Percentiles rank a stretch among this genome's conserved stretches.
Conservation (phyloP, 202 grass and related monocot genomes). For the Zoysia matrella region DNA sequence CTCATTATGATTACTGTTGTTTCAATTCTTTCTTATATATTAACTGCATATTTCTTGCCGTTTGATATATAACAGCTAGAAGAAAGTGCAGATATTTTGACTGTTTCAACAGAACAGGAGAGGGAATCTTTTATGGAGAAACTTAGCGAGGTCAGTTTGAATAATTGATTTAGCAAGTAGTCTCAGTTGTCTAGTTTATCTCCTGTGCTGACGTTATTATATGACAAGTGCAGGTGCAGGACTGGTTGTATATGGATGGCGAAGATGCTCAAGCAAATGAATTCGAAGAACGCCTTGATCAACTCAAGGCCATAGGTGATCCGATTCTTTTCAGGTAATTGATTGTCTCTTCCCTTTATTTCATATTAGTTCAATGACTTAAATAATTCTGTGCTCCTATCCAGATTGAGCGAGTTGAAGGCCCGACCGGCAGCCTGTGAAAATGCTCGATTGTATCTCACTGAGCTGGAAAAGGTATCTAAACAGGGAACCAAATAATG, state of each 20-base stretch:
- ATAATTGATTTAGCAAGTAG: neutral
- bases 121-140: conserved; percentile 77
- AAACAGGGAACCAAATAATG: neutral
- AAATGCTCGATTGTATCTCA: conserved; percentile 75
- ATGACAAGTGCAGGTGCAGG: conserved; percentile 75
- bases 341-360: conserved; percentile 22
- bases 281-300: conserved; percentile 88
- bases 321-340: conserved; percentile 94
- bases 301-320: conserved; percentile 86
- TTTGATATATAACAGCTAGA: conserved; percentile 70
- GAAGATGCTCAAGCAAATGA: conserved; percentile 94
- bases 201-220: conserved; percentile 24
- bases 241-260: conserved; percentile 98
- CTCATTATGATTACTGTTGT: conserved; percentile 11
- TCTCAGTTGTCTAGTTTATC: conserved; percentile 18
- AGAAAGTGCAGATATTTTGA: conserved; percentile 73
- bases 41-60: conserved; percentile 38
- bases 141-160: conserved; percentile 78
- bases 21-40: conserved; percentile 26
- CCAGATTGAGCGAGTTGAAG: conserved; percentile 83
- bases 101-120: conserved; percentile 91
- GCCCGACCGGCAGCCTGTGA: conserved; percentile 70
- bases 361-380: conserved; percentile 20
- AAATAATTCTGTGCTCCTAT: conserved; percentile 34
- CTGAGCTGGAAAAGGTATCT: conserved; percentile 71